Evolutionary conservation across 768 basidiomycete species (phyloP).

Genomic region (Lentinula edodes): DNA sequence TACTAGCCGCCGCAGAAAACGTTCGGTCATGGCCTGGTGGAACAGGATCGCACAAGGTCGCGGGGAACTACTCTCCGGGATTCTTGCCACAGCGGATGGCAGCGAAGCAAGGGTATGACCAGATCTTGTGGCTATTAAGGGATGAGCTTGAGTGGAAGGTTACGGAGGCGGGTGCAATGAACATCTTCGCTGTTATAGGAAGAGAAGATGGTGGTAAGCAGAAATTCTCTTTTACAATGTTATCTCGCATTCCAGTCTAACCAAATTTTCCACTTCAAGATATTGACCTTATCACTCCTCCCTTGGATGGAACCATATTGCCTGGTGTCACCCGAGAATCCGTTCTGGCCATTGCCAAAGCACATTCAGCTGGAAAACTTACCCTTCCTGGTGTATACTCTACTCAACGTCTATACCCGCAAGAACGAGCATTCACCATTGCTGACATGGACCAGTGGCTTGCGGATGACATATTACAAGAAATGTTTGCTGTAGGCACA

Average conservation of each 20-base stretch:
- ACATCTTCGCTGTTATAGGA: constrained; percentile 56
- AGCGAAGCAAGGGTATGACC: constrained; percentile 62
- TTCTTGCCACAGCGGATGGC: constrained; percentile 63
- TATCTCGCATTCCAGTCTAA: not conserved
- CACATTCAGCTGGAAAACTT: constrained; percentile 46
- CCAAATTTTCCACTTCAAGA: constrained; percentile 28
- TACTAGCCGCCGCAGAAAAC: constrained; percentile 31
- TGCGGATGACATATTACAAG: constrained; percentile 52
- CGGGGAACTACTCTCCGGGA: constrained; percentile 57
- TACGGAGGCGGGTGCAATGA: constrained; percentile 76
- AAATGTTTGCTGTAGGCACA: constrained; percentile 76
- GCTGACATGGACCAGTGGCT: constrained; percentile 43
- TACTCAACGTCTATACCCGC: constrained; percentile 31
- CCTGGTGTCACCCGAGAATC: constrained; percentile 85
- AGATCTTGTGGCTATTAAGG: constrained; percentile 75
- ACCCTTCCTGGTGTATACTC: constrained; percentile 38
- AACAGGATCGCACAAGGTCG: constrained; percentile 77
- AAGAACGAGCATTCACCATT: constrained; percentile 61
- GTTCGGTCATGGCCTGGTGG: constrained; percentile 51
- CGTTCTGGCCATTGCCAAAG: constrained; percentile 56
- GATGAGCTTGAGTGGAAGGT: constrained; percentile 25
- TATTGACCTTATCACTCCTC: constrained; percentile 75
- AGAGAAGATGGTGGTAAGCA: constrained; percentile 42
- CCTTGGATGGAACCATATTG: constrained; percentile 81
- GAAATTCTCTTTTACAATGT: not conserved